Percentiles rank a stretch among this genome's conserved stretches.
phyloP scores from a whole-genome alignment of 345 rosid species.

The Populus alba region DNA sequence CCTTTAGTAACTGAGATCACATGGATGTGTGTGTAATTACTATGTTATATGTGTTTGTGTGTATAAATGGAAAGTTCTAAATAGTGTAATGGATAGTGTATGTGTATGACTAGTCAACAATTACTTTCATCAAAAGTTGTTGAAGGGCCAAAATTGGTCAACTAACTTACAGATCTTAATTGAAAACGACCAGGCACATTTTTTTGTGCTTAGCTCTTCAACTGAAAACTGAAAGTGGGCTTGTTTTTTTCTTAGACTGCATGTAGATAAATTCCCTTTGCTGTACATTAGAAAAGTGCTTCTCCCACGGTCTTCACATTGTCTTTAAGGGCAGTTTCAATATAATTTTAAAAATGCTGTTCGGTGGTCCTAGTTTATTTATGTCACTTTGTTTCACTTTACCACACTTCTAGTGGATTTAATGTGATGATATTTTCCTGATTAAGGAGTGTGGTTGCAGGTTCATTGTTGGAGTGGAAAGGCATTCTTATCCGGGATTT shows the following conservation, averaged over 20 bases:
- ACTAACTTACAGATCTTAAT: background rate
- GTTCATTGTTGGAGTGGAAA: conserved; percentile 92
- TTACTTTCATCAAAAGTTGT: background rate
- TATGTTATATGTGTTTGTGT: background rate
- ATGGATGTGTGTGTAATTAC: background rate
- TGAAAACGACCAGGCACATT: background rate
- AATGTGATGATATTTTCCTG: conserved; percentile 8
- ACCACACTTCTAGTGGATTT: conserved; percentile 1
- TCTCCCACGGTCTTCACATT: background rate
- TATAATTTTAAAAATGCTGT: background rate
- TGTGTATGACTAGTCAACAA: background rate
- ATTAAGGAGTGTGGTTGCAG: conserved; percentile 39
- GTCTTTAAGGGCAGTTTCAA: background rate
- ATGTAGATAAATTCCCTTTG: background rate
- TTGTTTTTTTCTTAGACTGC: background rate
- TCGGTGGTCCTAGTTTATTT: background rate
- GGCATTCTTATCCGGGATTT: conserved; percentile 79
- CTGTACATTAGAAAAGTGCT: background rate
- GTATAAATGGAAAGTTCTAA: background rate
- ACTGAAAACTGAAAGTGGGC: background rate
- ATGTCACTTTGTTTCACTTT: conserved; percentile 1
- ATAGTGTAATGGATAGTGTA: background rate
- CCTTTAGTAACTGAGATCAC: background rate
- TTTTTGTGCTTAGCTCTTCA: background rate
- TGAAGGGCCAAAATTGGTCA: background rate